These are phyloP conservation scores for Populus ilicifolia DNA, from an alignment of 345 rosid genomes.

Conservation along the genomic window DNA sequence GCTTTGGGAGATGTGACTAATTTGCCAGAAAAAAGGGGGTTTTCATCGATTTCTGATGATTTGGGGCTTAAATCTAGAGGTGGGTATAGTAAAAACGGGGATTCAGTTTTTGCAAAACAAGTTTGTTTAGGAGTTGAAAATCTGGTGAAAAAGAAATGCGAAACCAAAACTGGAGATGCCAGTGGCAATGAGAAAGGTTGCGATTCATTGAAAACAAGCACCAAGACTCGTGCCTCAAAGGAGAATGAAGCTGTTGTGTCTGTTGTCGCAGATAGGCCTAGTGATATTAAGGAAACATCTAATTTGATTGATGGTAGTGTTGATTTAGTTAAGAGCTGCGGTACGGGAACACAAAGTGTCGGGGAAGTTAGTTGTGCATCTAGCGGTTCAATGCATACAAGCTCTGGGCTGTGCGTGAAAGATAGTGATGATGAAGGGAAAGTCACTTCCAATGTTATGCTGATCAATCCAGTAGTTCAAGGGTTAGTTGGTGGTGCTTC, in stretches of 20 bases:
- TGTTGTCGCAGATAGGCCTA: constrained; percentile 21
- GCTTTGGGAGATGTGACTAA: constrained; percentile 51
- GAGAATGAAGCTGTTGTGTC: constrained; percentile 16
- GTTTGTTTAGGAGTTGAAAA: constrained; percentile 46
- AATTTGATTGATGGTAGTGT: constrained; percentile 18
- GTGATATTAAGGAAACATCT: constrained; percentile 27
- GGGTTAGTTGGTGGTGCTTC: constrained; percentile 15
- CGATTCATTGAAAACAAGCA: constrained; percentile 12
- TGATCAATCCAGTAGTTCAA: constrained; percentile 18
- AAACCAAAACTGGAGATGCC: constrained; percentile 15
- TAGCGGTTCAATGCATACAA: constrained; percentile 23
- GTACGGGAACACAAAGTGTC: constrained; percentile 16
- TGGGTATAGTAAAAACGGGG: constrained; percentile 23
- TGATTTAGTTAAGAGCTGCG: constrained; percentile 18
- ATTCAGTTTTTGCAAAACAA: constrained; percentile 34
- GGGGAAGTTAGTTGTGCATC: constrained; percentile 31
- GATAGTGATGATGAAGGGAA: constrained; percentile 23
- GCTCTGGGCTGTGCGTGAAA: constrained; percentile 28
- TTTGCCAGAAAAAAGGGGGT: constrained; percentile 39
- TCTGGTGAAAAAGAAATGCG: constrained; percentile 32
- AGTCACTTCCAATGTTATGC: constrained; percentile 14
- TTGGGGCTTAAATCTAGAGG: constrained; percentile 36
- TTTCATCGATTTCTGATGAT: constrained; percentile 37
- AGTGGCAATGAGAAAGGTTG: constrained; percentile 6
- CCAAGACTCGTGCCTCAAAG: not conserved